Base-by-base conservation (phyloP, 108 stramenopile species). In the Skeletonema marinoi region DNA sequence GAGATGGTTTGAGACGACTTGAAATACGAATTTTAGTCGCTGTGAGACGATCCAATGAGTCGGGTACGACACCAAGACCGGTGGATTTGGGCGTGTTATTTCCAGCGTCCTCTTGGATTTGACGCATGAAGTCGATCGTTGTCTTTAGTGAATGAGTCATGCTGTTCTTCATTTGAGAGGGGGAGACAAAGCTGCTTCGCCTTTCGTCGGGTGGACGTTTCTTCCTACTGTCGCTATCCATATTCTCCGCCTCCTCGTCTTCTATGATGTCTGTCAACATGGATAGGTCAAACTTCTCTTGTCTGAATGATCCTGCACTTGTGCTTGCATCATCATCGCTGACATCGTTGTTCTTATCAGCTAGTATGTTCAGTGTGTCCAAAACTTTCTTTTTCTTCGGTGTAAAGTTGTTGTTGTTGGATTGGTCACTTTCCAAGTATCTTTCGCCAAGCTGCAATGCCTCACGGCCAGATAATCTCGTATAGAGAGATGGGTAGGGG, bases 401-500 rank as follows among this genome's bases (percentile, higher is more conserved):
- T n/a, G 44, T n/a, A 16, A 3, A 46, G 25, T 10, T 56, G n/a
- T 25, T 56, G 25, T 25, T 56, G 17, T 25, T 25, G 9, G 21
- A n/a, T 56, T 56, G 54, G 54, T 21, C n/a, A 25, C 16, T 56
- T 62, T 33, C 62, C 33, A 56, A 58, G 38, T 62, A 80, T 35
- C 30, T 64, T 33, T 81, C 64, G n/a, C 91, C 91, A 50, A 91
- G 66, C 6, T 67, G 63, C n/a, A 85, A 44, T 21, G 88, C 86
- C 59, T 93, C 81, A 14, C 54, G 10, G 13, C 88, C 64, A 14
- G 81, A 82, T 48, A 89, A 70, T 36, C 87, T 65, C 4, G 82
- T 74, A 75, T 92, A 97, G 36, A 87, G 78, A 13, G 91, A 94
- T 68, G 96, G 93, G 83, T 88, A 80, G 29, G 96, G 94, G 60